phyloP scores from a whole-genome alignment of 768 basidiomycete genomes.

The Lactarius indigo region DNA sequence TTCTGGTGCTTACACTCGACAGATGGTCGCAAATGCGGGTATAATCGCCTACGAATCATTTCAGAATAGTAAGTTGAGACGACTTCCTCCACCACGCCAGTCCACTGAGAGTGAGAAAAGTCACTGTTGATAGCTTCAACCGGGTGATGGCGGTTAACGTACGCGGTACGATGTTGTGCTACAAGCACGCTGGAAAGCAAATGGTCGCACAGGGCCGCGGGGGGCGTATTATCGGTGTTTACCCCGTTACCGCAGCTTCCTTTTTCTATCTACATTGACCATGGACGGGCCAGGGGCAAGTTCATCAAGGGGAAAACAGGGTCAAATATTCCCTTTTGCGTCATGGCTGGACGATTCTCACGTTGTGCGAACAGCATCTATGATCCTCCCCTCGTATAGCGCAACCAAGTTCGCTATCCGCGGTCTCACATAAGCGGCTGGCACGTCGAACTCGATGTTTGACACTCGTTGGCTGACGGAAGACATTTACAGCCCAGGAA shows the following conservation, averaged over 20 bases:
- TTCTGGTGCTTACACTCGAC: background rate
- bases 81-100: no score
- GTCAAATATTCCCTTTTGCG: background rate
- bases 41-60: background rate
- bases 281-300: slow-evolving; percentile 5
- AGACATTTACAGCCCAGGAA: slow-evolving; percentile 18
- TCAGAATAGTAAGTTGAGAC: slow-evolving; percentile 6
- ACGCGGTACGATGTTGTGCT: slow-evolving; percentile 27
- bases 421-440: slow-evolving; percentile 27
- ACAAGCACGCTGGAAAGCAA: slow-evolving; percentile 28
- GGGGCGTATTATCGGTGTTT: slow-evolving; percentile 24
- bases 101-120: background rate
- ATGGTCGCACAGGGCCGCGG: slow-evolving; percentile 25
- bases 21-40: slow-evolving; percentile 26
- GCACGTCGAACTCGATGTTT: background rate
- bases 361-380: background rate
- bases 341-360: background rate
- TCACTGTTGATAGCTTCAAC: slow-evolving; percentile 7
- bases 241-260: background rate
- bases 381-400: slow-evolving; percentile 9
- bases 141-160: slow-evolving; percentile 14
- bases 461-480: background rate
- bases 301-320: slow-evolving; percentile 20
- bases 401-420: slow-evolving; percentile 28
- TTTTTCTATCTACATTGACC: background rate